These are phyloP conservation scores for Sclerotinia glacialis DNA, from an alignment of 2,329 filamentous ascomycete genomes.

Conservation along the genomic window DNA sequence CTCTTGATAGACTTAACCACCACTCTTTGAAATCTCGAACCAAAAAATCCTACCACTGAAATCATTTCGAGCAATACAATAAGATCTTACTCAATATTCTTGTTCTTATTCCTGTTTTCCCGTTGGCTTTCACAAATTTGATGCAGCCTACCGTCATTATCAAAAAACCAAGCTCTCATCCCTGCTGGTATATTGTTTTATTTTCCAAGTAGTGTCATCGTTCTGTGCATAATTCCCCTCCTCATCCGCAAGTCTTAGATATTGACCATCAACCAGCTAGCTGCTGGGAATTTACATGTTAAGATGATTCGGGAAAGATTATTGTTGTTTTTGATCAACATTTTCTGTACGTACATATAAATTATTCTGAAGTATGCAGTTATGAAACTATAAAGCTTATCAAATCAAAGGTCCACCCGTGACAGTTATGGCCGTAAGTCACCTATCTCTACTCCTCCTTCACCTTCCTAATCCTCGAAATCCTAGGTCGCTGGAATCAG, in stretches of 20 bases:
- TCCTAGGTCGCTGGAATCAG: conserved; percentile 27
- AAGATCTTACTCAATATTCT: background rate
- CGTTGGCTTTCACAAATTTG: background rate
- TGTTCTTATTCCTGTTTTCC: background rate
- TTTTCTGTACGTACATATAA: conserved; percentile 29
- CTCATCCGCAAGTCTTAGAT: background rate
- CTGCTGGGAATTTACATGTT: background rate
- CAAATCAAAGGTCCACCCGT: conserved; percentile 29
- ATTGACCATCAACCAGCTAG: background rate
- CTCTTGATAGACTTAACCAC: too few species aligned
- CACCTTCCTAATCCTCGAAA: too few species aligned
- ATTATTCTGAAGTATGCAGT: background rate
- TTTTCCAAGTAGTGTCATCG: too few species aligned
- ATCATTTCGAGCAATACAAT: too few species aligned
- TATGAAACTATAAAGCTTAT: background rate
- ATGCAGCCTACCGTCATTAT: background rate
- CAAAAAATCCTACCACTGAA: background rate
- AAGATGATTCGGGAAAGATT: conserved; percentile 26
- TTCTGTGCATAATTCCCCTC: too few species aligned
- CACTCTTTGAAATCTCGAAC: background rate
- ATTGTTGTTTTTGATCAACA: conserved; percentile 29
- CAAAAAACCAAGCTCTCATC: conserved; percentile 12
- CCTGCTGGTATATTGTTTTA: background rate
- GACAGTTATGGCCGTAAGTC: conserved; percentile 28
- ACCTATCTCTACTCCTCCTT: background rate